These are phyloP conservation scores for Sporothrix pseudoabietina DNA, from an alignment of 2,329 filamentous ascomycete genomes.

Conservation along the genomic window DNA sequence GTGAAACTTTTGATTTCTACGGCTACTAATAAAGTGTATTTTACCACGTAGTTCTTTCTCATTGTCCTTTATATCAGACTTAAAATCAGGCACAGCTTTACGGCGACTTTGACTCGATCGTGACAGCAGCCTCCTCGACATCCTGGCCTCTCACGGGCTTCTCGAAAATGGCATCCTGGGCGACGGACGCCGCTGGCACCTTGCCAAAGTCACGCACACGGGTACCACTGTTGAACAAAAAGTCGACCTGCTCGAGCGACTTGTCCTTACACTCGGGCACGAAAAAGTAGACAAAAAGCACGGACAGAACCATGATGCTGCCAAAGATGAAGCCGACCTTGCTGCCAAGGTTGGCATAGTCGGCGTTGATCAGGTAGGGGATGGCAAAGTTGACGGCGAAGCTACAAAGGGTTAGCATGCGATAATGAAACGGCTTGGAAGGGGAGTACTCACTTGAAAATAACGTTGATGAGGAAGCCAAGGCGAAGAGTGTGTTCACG, in stretches of 20 bases:
- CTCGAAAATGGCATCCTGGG: not conserved
- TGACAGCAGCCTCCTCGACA: not conserved
- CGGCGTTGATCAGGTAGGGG: constrained; percentile 27
- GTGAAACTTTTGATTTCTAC: not conserved
- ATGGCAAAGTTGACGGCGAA: constrained; percentile 30
- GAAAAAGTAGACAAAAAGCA: constrained; percentile 26
- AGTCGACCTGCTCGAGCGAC: constrained; percentile 27
- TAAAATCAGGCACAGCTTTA: not conserved
- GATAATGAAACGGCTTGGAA: not conserved
- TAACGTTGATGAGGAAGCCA: constrained; percentile 14
- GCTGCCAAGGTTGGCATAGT: constrained; percentile 29
- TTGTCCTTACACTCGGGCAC: constrained; percentile 30
- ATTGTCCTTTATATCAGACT: too few species aligned
- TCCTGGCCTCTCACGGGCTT: not conserved
- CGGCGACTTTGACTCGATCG: not conserved
- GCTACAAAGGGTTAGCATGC: not conserved
- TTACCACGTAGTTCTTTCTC: too few species aligned
- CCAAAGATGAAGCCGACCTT: constrained; percentile 31
- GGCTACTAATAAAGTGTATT: not conserved
- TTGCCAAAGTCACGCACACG: constrained; percentile 19
- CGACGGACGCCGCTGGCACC: not conserved
- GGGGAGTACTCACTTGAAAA: constrained; percentile 1
- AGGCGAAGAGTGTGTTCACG: constrained; percentile 40
- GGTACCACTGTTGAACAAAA: constrained; percentile 19
- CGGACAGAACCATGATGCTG: not conserved